Evolutionary conservation across 805 yeast species (phyloP).

Genomic region (Barnettozyma wickerhamii): DNA sequence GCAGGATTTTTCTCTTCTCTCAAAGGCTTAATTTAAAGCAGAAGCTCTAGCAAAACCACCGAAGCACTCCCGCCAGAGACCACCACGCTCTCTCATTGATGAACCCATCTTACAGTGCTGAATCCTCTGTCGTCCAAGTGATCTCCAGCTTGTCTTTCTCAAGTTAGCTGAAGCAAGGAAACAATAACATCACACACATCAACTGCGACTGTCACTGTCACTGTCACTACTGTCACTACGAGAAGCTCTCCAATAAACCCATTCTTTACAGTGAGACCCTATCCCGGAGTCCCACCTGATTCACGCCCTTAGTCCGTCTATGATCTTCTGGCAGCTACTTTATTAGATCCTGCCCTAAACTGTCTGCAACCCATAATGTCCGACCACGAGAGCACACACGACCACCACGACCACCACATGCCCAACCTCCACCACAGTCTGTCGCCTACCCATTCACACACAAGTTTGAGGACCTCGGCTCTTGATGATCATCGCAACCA

Average conservation of each 20-base stretch:
- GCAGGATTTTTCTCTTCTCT: background rate
- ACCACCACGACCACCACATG: slow-evolving; percentile 6
- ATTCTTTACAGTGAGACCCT: too few relatives aligned
- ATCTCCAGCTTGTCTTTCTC: slow-evolving; percentile 4
- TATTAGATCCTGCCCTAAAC: too few relatives aligned
- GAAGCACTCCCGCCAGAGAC: background rate
- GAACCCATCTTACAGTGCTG: slow-evolving; percentile 1
- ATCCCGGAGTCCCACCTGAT: too few relatives aligned
- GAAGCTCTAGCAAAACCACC: too few relatives aligned
- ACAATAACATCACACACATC: background rate
- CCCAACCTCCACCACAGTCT: too few relatives aligned
- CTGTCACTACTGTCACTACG: too few relatives aligned
- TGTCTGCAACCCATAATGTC: slow-evolving; percentile 16
- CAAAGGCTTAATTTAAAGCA: too few relatives aligned
- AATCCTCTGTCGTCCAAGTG: slow-evolving; percentile 5
- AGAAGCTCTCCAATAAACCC: too few relatives aligned
- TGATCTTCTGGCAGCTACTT: too few relatives aligned
- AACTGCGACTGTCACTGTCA: too few relatives aligned
- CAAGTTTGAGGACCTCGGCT: slow-evolving; percentile 36
- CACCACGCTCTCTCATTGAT: slow-evolving; percentile 2
- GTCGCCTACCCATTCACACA: slow-evolving; percentile 25
- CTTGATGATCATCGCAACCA: slow-evolving; percentile 47
- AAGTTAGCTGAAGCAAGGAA: background rate
- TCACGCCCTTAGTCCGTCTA: too few relatives aligned
- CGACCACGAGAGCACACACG: slow-evolving; percentile 24